Conservation (phyloP, 1,284 basidiomycete species). For the Uromyces viciae-fabae region DNA sequence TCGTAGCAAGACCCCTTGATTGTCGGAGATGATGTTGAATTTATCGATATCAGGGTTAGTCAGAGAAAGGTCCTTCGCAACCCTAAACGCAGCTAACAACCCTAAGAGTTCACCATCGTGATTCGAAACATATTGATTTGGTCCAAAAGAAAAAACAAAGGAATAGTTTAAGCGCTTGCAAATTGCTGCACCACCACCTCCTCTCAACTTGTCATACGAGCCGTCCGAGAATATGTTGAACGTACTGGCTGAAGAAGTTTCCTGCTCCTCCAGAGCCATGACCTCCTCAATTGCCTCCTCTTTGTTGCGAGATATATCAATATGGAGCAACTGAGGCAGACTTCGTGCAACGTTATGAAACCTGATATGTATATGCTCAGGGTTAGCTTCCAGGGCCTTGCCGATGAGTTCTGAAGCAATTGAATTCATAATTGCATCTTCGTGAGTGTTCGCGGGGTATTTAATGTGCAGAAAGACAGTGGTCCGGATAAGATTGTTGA, state of each 20-base stretch:
- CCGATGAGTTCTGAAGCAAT: background rate
- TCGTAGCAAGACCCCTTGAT: background rate
- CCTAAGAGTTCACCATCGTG: background rate
- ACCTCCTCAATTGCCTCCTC: no score
- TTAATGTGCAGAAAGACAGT: background rate
- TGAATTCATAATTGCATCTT: background rate
- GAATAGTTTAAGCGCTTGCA: background rate
- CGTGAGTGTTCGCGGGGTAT: background rate
- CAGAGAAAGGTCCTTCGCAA: background rate
- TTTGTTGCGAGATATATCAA: no score
- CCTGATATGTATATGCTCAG: background rate
- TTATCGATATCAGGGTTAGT: background rate
- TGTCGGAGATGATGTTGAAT: background rate
- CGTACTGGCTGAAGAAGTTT: background rate
- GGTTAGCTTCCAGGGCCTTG: background rate
- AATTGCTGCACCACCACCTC: conserved; percentile 17
- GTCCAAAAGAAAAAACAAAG: background rate
- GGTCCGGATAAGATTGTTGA: background rate
- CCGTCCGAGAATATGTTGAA: conserved; percentile 7
- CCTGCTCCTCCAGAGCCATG: background rate
- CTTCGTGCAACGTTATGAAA: no score
- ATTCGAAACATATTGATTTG: background rate
- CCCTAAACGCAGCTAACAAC: background rate
- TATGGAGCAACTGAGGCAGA: no score
- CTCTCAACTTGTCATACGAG: conserved; percentile 1